Evolutionary conservation across 2,329 filamentous ascomycete genomes (phyloP), one percentile per base, ranked within the genome.

Genomic region (Ascochyta lentis): DNA sequence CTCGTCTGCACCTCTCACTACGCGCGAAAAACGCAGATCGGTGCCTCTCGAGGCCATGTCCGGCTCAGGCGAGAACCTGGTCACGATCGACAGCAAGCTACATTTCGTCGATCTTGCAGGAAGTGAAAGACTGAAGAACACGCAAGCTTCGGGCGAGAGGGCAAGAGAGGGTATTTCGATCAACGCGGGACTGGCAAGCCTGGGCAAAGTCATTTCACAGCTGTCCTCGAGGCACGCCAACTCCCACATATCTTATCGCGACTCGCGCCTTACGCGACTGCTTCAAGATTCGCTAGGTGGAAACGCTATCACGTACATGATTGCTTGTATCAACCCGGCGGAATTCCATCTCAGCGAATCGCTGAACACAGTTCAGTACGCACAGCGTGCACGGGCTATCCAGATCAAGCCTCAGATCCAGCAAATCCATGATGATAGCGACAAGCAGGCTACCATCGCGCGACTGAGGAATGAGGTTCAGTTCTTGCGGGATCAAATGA

Each of bases 261-360:
- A 99, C 78, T 98, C 95, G n/a, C 93, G 92, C 74, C 86, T 99
- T 66, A 99, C 95, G 10, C 89, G 95, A 56, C 83, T 99, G 23
- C 85, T 99, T 16, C 95, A 99, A 80, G 95, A 99, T 77, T 99
- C 95, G 0, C 83, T 99, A 5, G 95, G 95, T 54, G 95, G 95
- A 4, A 98, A 96, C 73, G 95, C 95, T 33, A 96, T 97, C 72
- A 99, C 95, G 0, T 99, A 98, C 79, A 98, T 99, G 95, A 95
- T 99, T 78, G 95, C 95, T 8, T 99, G 95, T 77, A 93, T 99
- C 27, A 99, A 94, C 1, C 94, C 93, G 0, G 92, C 94, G 13
- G 93, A 97, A 73, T 99, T 99, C 72, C 95, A 99, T 74, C 81
- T 99, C 40, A 98, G 93, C 78, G 95, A 99, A 78, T 98, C 96